phyloP scores from a whole-genome alignment of 805 yeast genomes.

The Candida chauliodis region DNA sequence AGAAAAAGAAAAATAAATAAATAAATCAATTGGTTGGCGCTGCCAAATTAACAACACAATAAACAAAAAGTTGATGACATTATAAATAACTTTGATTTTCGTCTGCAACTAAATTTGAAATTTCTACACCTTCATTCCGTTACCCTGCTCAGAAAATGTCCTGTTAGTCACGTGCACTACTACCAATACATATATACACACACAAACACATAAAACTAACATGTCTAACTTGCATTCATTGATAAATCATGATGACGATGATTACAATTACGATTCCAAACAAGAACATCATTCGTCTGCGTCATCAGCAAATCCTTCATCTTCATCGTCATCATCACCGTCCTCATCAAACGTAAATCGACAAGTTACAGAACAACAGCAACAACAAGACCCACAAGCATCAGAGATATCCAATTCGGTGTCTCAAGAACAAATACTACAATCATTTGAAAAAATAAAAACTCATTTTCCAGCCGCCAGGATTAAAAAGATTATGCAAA shows the following conservation, averaged over 20 bases:
- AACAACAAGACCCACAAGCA: neutral
- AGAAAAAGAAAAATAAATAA: no score
- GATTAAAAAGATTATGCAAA: slow-evolving; percentile 93
- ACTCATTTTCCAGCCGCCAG: slow-evolving; percentile 92
- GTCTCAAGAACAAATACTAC: slow-evolving; percentile 29
- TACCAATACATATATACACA: neutral
- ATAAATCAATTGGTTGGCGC: no score
- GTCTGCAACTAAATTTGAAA: neutral
- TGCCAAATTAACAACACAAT: no score
- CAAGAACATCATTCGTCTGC: neutral
- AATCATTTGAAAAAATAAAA: slow-evolving; percentile 51
- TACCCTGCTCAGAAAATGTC: neutral
- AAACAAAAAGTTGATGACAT: no score
- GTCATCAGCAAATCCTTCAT: neutral
- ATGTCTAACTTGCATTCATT: slow-evolving; percentile 12
- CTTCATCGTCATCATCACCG: slow-evolving; percentile 1
- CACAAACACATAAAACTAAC: neutral
- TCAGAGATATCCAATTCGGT: slow-evolving; percentile 11
- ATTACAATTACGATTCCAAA: slow-evolving; percentile 1
- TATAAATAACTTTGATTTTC: neutral
- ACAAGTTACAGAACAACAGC: neutral
- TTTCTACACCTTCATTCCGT: neutral
- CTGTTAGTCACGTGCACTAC: slow-evolving; percentile 2
- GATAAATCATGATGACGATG: slow-evolving; percentile 12
- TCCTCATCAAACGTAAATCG: neutral